Evolutionary conservation across 108 stramenopile species (phyloP).

Genomic region (Cylindrotheca closterium): DNA sequence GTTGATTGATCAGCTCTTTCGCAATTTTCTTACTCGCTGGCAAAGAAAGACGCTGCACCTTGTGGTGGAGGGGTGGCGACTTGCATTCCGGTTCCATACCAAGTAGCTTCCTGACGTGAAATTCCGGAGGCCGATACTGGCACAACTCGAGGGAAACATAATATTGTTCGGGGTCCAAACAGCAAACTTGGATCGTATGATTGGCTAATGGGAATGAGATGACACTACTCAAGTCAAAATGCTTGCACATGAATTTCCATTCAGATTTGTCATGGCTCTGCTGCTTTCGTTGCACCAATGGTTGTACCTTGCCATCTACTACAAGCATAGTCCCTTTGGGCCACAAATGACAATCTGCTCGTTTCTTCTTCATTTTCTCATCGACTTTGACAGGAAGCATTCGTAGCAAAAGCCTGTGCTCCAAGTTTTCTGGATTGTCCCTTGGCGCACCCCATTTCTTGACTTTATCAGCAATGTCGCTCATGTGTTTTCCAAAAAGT

Average conservation of each 20-base stretch:
- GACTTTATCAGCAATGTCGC: not conserved
- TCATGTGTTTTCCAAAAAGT: not conserved
- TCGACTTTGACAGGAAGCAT: slow-evolving; percentile 48
- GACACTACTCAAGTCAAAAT: slow-evolving; percentile 49
- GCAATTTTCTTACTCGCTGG: slow-evolving; percentile 24
- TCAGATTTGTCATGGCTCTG: slow-evolving; percentile 52
- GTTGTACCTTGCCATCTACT: slow-evolving; percentile 20
- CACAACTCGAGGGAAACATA: slow-evolving; percentile 50
- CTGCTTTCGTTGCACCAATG: slow-evolving; percentile 64
- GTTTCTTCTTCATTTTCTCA: slow-evolving; percentile 33
- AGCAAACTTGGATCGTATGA: slow-evolving; percentile 39
- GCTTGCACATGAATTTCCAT: slow-evolving; percentile 60
- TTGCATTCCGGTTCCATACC: not conserved
- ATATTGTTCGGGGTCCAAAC: slow-evolving; percentile 56
- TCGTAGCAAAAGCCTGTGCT: slow-evolving; percentile 50
- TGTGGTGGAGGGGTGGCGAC: not conserved
- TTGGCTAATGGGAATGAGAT: slow-evolving; percentile 16
- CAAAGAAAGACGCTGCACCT: slow-evolving; percentile 6
- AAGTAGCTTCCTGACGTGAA: slow-evolving; percentile 19
- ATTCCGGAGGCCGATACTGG: slow-evolving; percentile 42
- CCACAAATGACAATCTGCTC: slow-evolving; percentile 79
- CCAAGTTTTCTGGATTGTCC: slow-evolving; percentile 21
- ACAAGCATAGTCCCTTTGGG: slow-evolving; percentile 66
- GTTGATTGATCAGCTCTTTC: slow-evolving; percentile 23
- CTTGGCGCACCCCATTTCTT: slow-evolving; percentile 1